A percentile compares a stretch with the other conserved stretches of the same genome.
Evolutionary conservation across 169 alveolate species (phyloP).

Genomic region (Babesia ovata): DNA sequence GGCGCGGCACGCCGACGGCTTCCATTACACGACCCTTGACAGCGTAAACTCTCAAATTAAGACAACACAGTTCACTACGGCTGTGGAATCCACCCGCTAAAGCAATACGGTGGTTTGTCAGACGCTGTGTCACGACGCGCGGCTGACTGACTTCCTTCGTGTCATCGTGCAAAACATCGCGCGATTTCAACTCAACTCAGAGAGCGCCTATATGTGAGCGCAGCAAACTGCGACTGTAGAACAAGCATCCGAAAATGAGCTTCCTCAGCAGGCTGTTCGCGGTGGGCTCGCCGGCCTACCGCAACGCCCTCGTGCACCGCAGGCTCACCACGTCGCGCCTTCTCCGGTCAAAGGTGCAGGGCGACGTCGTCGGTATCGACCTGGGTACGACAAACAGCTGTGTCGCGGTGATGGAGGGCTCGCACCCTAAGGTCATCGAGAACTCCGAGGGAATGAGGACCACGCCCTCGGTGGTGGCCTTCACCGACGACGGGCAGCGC

Average conservation of each 20-base stretch:
- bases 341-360: constrained; percentile 73
- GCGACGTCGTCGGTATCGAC: constrained; percentile 97
- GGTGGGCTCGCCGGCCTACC: constrained; percentile 41
- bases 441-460: constrained; percentile 95
- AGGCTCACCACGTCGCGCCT: constrained; percentile 31
- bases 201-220: too few relatives aligned
- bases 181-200: too few relatives aligned
- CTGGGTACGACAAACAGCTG: constrained; percentile 99
- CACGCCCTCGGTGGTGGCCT: constrained; percentile 98
- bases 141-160: neutral
- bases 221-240: neutral
- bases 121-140: neutral
- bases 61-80: neutral
- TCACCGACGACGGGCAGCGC: constrained; percentile 95
- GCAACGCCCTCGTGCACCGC: constrained; percentile 25
- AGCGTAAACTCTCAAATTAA: neutral
- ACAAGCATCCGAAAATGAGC: constrained; percentile 6
- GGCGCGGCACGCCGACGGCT: neutral
- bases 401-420: constrained; percentile 97
- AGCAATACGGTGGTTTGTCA: too few relatives aligned
- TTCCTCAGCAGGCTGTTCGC: constrained; percentile 17
- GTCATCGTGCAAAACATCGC: too few relatives aligned
- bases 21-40: neutral
- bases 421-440: constrained; percentile 94
- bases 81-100: neutral